These are phyloP conservation scores for Hapsidospora chrysogenum DNA, from an alignment of 495 filamentous ascomycete species.

Conservation along the genomic window DNA sequence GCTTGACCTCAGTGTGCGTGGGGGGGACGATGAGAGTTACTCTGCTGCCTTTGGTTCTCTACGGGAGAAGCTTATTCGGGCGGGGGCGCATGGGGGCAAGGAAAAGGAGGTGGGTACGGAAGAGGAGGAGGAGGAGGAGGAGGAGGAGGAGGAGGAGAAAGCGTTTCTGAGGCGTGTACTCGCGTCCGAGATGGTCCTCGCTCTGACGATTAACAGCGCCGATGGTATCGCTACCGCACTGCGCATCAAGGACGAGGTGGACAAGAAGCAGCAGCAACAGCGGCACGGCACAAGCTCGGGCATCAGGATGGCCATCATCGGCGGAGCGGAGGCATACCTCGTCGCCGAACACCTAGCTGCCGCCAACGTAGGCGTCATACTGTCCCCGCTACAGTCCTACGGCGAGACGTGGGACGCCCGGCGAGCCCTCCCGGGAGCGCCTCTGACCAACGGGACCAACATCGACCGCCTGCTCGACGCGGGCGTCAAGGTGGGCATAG, in stretches of 20 bases:
- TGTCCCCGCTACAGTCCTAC: slow-evolving; percentile 26
- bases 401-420: slow-evolving; percentile 27
- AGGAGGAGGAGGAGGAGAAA: slow-evolving; percentile 19
- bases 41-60: slow-evolving; percentile 12
- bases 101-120: slow-evolving; percentile 12
- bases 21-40: not conserved
- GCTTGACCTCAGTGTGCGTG: slow-evolving; percentile 7
- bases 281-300: slow-evolving; percentile 1
- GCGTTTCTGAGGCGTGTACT: slow-evolving; percentile 21
- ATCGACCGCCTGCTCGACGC: slow-evolving; percentile 28
- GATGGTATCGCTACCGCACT: slow-evolving; percentile 24
- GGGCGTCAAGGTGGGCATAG: slow-evolving; percentile 25
- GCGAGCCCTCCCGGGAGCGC: slow-evolving; percentile 29
- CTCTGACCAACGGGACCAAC: slow-evolving; percentile 33
- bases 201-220: slow-evolving; percentile 26
- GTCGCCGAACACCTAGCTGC: slow-evolving; percentile 29
- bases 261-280: slow-evolving; percentile 7
- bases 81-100: slow-evolving; percentile 16
- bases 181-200: slow-evolving; percentile 17
- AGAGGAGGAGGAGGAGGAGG: slow-evolving; percentile 15
- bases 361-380: slow-evolving; percentile 27
- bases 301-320: slow-evolving; percentile 25
- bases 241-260: slow-evolving; percentile 19
- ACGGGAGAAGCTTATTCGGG: slow-evolving; percentile 21
- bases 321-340: slow-evolving; percentile 31